phyloP scores from a whole-genome alignment of 495 filamentous ascomycete species.

The Penicillium desertorum region DNA sequence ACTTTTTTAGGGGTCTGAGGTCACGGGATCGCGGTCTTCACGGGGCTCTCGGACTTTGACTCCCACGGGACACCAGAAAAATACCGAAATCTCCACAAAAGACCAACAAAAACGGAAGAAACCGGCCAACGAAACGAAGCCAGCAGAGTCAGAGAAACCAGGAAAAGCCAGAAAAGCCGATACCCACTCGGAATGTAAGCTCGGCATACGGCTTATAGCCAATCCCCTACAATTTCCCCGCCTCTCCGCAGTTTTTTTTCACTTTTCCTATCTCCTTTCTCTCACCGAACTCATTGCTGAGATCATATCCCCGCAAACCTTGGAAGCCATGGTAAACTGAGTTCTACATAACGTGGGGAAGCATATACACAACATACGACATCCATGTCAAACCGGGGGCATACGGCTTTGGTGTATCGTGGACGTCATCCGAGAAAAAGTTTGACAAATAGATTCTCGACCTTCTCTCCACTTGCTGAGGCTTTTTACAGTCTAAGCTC shows the following conservation, averaged over 20 bases:
- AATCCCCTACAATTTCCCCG: conserved; percentile 4
- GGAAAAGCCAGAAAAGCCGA: background rate
- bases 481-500: background rate
- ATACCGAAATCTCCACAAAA: background rate
- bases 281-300: conserved; percentile 1
- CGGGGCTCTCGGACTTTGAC: background rate
- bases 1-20: background rate
- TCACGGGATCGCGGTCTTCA: background rate
- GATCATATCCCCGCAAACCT: conserved; percentile 6
- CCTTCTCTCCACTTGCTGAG: background rate
- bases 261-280: background rate
- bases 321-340: background rate
- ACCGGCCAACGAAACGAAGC: background rate
- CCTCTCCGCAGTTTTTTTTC: conserved; percentile 10
- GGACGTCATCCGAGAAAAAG: background rate
- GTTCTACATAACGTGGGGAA: background rate
- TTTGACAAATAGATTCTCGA: conserved; percentile 11
- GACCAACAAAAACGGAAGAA: background rate
- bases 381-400: background rate
- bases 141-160: background rate
- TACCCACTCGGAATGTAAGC: background rate
- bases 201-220: background rate
- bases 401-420: background rate
- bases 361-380: background rate
- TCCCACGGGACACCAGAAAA: background rate